These are phyloP conservation scores for Xylariaceae sp. DNA, from an alignment of 2,329 filamentous ascomycete species.

Conservation along the genomic window DNA sequence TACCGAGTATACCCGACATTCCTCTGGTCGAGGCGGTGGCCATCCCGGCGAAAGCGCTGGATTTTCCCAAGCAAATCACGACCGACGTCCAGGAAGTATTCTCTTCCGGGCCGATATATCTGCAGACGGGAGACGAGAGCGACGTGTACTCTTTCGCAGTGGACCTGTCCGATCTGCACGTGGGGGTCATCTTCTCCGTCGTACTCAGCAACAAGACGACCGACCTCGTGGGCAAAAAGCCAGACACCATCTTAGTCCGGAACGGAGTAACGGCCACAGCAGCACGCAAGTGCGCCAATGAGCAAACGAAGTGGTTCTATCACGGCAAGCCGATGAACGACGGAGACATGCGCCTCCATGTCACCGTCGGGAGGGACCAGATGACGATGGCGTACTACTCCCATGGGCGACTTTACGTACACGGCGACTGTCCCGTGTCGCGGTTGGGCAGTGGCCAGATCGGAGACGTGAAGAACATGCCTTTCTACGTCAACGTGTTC, in stretches of 20 bases:
- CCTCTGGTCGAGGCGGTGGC: conserved; percentile 4
- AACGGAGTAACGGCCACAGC: conserved; percentile 11
- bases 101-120: conserved; percentile 5
- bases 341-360: conserved; percentile 8
- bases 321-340: conserved; percentile 12
- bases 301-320: conserved; percentile 7
- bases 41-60: conserved; percentile 4
- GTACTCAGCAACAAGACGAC: conserved; percentile 4
- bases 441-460: conserved; percentile 4
- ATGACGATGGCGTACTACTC: conserved; percentile 9
- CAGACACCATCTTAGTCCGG: conserved; percentile 6
- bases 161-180: conserved; percentile 7
- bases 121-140: conserved; percentile 1
- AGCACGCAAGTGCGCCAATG: conserved; percentile 3
- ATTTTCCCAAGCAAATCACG: conserved; percentile 4
- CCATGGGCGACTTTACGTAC: conserved; percentile 3
- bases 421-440: conserved; percentile 11
- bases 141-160: conserved; percentile 5
- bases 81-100: not conserved
- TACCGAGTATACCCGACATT: conserved; percentile 1
- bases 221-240: conserved; percentile 4
- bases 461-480: conserved; percentile 5
- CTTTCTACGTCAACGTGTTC: conserved; percentile 9
- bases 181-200: conserved; percentile 6
- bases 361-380: conserved; percentile 7